Evolutionary conservation across 2,329 filamentous ascomycete genomes (phyloP).

Genomic region (Ustilaginoidea virens): DNA sequence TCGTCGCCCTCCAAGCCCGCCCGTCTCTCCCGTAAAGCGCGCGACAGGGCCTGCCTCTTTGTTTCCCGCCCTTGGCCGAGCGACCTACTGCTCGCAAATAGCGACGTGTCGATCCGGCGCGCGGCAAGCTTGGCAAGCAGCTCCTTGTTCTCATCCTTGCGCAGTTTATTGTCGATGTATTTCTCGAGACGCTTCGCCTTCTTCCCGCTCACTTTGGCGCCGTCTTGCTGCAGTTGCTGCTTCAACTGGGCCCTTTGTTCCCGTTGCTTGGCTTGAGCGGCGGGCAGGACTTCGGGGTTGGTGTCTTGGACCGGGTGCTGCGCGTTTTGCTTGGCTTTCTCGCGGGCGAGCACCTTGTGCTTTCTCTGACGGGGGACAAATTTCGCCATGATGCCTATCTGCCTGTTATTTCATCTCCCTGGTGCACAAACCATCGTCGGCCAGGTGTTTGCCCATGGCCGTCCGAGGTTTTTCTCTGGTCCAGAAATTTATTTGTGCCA

Average conservation of each 20-base stretch:
- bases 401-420: no score
- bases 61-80: slow-evolving; percentile 59
- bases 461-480: background rate
- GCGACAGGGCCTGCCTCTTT: slow-evolving; percentile 51
- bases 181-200: slow-evolving; percentile 54
- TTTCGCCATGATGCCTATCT: slow-evolving; percentile 30
- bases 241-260: slow-evolving; percentile 40
- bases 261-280: slow-evolving; percentile 33
- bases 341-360: slow-evolving; percentile 51
- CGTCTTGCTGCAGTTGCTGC: slow-evolving; percentile 34
- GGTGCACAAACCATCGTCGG: no score
- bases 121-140: slow-evolving; percentile 71
- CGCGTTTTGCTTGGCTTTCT: slow-evolving; percentile 31
- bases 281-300: slow-evolving; percentile 20
- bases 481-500: slow-evolving; percentile 17
- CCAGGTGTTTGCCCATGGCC: no score
- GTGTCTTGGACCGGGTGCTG: slow-evolving; percentile 22
- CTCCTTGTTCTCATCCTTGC: slow-evolving; percentile 80
- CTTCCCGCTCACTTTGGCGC: slow-evolving; percentile 43
- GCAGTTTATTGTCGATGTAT: slow-evolving; percentile 76
- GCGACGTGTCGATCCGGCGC: slow-evolving; percentile 65
- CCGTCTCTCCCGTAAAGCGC: slow-evolving; percentile 47
- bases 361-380: slow-evolving; percentile 52
- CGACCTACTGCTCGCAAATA: slow-evolving; percentile 63
- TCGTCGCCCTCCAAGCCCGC: slow-evolving; percentile 45